Conservation (phyloP, 225 moss, liverwort and hornwort genomes). For the Anthoceros angustus region DNA sequence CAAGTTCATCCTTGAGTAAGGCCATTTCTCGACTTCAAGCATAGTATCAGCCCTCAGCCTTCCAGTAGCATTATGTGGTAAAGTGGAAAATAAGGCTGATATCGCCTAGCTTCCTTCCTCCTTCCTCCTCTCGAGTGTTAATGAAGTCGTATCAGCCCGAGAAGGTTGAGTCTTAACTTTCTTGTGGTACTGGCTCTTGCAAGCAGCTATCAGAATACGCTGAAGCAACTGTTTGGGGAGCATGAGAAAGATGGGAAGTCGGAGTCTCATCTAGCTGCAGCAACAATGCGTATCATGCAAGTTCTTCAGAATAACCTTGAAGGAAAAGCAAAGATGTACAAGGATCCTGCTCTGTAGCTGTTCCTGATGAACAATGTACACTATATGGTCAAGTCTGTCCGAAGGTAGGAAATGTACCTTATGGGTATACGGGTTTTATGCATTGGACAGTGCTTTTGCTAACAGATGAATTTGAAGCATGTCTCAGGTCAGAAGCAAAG, state of each 20-base stretch:
- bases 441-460: conserved; percentile 1
- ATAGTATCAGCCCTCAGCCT: too few species aligned
- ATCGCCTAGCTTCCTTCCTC: too few species aligned
- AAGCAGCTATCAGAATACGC: conserved; percentile 52
- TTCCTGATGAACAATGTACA: conserved; percentile 90
- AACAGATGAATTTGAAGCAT: background rate
- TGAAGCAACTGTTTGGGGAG: conserved; percentile 56
- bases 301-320: conserved; percentile 66
- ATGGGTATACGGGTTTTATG: background rate
- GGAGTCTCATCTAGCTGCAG: conserved; percentile 40
- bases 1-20: conserved; percentile 74
- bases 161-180: background rate
- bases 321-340: conserved; percentile 65
- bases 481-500: conserved; percentile 50
- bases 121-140: too few species aligned
- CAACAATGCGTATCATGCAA: conserved; percentile 58
- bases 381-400: conserved; percentile 63
- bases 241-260: conserved; percentile 20
- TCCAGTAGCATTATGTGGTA: too few species aligned
- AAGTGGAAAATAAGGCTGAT: too few species aligned
- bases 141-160: background rate
- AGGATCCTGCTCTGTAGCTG: conserved; percentile 55
- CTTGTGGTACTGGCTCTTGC: conserved; percentile 1
- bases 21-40: background rate
- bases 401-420: conserved; percentile 29